These are phyloP conservation scores for Beauveria scarabaeidicola DNA, from an alignment of 2,329 filamentous ascomycete genomes.

Conservation along the genomic window DNA sequence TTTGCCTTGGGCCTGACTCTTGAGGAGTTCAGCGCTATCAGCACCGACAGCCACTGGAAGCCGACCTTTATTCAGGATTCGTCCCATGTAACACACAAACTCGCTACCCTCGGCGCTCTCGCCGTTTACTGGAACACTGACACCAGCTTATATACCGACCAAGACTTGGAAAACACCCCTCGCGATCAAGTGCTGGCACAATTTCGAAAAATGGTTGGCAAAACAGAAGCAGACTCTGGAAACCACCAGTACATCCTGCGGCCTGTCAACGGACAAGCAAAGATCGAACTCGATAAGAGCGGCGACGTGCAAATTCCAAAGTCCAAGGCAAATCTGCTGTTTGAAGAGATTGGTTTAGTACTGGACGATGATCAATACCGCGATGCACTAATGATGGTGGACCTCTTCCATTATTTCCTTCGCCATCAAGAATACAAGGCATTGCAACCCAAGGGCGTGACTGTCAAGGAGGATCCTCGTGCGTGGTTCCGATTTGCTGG, in stretches of 20 bases:
- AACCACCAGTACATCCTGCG: constrained; percentile 91
- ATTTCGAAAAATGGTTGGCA: constrained; percentile 74
- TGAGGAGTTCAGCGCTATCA: constrained; percentile 93
- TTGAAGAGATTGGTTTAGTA: constrained; percentile 97
- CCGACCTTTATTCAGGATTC: constrained; percentile 93
- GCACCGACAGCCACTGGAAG: constrained; percentile 89
- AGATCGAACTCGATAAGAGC: constrained; percentile 90
- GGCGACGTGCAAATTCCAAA: constrained; percentile 71
- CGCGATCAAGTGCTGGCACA: constrained; percentile 71
- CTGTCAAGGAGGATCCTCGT: constrained; percentile 78
- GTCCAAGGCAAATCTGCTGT: constrained; percentile 82
- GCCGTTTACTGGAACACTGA: constrained; percentile 99
- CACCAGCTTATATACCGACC: constrained; percentile 54
- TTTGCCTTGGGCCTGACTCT: constrained; percentile 89
- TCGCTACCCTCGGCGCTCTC: constrained; percentile 80
- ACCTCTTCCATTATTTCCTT: constrained; percentile 97
- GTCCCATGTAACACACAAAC: constrained; percentile 76
- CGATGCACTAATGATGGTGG: constrained; percentile 94
- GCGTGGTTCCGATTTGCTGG: constrained; percentile 93
- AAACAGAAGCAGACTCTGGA: constrained; percentile 47
- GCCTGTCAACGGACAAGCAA: constrained; percentile 89
- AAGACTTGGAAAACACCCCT: constrained; percentile 47
- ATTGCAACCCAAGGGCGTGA: constrained; percentile 71
- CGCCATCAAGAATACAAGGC: constrained; percentile 96
- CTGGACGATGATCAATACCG: constrained; percentile 96